Percentiles rank a stretch among this genome's conserved stretches.
These are phyloP conservation scores for Blepharisma stoltei DNA, from an alignment of 73 alveolate species.

Conservation along the genomic window DNA sequence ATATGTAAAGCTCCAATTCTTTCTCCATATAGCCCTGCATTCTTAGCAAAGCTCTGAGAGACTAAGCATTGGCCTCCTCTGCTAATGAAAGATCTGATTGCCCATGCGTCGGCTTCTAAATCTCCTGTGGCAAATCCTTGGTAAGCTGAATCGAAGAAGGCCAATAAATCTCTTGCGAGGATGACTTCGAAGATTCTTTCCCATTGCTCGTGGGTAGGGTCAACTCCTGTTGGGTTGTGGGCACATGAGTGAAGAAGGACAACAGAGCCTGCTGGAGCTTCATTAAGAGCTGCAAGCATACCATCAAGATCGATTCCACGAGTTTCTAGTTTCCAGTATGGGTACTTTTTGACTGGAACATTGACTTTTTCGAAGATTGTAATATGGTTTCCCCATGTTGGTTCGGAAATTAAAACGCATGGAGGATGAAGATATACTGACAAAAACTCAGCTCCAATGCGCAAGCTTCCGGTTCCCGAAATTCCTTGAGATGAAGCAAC, in stretches of 20 bases:
- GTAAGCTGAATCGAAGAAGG: slow-evolving; percentile 95
- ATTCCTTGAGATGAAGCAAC: slow-evolving; percentile 76
- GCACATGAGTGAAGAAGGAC: slow-evolving; percentile 96
- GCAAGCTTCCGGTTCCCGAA: slow-evolving; percentile 95
- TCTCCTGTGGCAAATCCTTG: slow-evolving; percentile 97
- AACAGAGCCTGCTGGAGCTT: slow-evolving; percentile 75
- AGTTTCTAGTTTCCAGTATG: slow-evolving; percentile 82
- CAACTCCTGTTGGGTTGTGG: slow-evolving; percentile 99
- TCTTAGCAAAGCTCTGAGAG: slow-evolving; percentile 94
- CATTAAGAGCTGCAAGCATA: slow-evolving; percentile 59
- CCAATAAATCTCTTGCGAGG: slow-evolving; percentile 78
- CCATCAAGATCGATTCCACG: slow-evolving; percentile 81
- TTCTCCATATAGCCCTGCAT: slow-evolving; percentile 96
- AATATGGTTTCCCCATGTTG: slow-evolving; percentile 97
- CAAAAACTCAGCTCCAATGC: slow-evolving; percentile 86
- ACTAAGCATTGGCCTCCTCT: slow-evolving; percentile 91
- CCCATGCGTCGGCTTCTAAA: slow-evolving; percentile 86
- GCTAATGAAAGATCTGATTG: slow-evolving; percentile 78
- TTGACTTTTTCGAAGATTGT: slow-evolving; percentile 75
- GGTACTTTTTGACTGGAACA: slow-evolving; percentile 69
- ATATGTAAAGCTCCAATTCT: slow-evolving; percentile 94
- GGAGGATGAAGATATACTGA: slow-evolving; percentile 18
- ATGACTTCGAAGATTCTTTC: slow-evolving; percentile 62
- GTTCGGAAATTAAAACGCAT: slow-evolving; percentile 69
- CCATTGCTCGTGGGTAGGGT: slow-evolving; percentile 92